Evolutionary conservation across 768 basidiomycete genomes (phyloP), one percentile per base, ranked within the genome.

Genomic region (Naematelia aurantialba): DNA sequence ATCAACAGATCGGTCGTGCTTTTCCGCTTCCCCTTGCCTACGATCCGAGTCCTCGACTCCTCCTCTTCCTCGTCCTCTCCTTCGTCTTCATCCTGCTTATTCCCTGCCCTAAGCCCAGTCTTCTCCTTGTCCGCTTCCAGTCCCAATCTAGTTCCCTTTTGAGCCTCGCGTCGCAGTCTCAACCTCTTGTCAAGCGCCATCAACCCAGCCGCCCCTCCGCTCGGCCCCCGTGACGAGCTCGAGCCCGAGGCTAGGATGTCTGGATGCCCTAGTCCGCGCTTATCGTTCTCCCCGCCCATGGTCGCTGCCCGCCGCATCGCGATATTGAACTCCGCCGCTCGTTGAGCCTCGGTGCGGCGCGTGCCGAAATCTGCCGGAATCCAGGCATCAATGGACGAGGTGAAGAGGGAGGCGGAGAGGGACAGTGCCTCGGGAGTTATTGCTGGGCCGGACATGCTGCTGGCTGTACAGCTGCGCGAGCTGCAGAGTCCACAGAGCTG

Each of bases 241-340:
- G 44, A 51, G 30, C 45, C 52, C 30, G 61, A 59, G 3, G 45
- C 45, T 29, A 61, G 55, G 2, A 66, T 34, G 2, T 39, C 21
- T 4, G 69, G 69, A 61, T 70, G 69, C 19, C 69, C 69, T n/a
- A 70, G 27, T 11, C 69, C 69, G 27, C 67, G 39, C 22, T 63
- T 53, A 49, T 60, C 63, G n/a, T 49, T 52, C 26, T 51, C 60
- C 10, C 52, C 53, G 13, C 55, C 53, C 12, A 27, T 55, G 5
- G 55, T 19, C 30, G 4, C 56, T 54, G 51, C 59, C 45, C 30
- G 24, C 46, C 42, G 45, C 34, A 39, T 39, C 8, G 34, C 34
- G 8, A 8, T 39, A 39, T 39, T 17, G 34, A 39, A 39, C 17
- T 39, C 34, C 17, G 34, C 34, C 8, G 34, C 34, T 39, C 34